Evolutionary conservation across 2,329 filamentous ascomycete genomes (phyloP), one percentile per base, ranked within the genome.

Genomic region (Dothideomycetes sp.): DNA sequence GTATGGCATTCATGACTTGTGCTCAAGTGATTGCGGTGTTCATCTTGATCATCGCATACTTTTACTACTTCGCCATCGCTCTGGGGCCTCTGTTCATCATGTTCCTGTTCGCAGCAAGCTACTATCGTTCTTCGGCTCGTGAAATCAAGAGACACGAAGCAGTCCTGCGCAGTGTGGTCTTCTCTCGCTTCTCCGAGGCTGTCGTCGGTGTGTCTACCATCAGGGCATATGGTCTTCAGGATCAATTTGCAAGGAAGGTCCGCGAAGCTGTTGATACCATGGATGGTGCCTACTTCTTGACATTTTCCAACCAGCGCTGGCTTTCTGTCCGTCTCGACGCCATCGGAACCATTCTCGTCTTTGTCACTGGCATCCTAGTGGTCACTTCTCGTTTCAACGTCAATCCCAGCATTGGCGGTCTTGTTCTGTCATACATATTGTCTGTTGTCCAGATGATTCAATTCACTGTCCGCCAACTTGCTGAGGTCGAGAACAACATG

Each of bases 401-500:
- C 45, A 69, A 79, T 31, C 89, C 89, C 2, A 87, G 84, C 36
- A 94, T 86, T 41, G 81, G 77, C 34, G 91, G 91, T 15, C 68
- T 96, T 30, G 87, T 96, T 0, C 71, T 98, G 16, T 91, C 84
- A 34, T 96, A 96, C 60, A 94, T 96, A 54, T 72, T 98, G 14
- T 75, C 81, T 11, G 94, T 95, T 53, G 87, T 94, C 14, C 85
- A 93, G 59, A 87, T 95, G 82, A 81, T 96, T 48, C 89, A 95
- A 56, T 95, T 95, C 60, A 89, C 86, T 1, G 85, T 96, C 14
- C 77, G 91, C 14, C 89, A 96, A 61, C 71, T 95, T 5, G 89
- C 89, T 18, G 89, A 95, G 60, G 86, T 96, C 7, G 89, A 96
- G 61, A 96, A 95, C 62, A 86, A 88, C 55, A 96, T 96, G 89